Evolutionary conservation across 169 alveolate genomes (phyloP).

Genomic region (Amoebophrya sp.): DNA sequence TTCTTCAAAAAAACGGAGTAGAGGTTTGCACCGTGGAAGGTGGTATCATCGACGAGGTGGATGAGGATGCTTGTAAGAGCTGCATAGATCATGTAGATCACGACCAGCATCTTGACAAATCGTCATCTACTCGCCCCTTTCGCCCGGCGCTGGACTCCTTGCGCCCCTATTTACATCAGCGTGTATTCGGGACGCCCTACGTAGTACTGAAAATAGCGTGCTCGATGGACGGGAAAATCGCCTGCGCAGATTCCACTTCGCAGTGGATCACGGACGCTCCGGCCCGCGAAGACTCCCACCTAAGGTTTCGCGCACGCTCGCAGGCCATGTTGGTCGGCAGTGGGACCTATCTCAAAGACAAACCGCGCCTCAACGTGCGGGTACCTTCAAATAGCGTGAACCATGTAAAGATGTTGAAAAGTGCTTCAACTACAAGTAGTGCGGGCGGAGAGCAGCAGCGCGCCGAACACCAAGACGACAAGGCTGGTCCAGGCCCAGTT

Average conservation of each 20-base stretch:
- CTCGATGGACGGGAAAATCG: not conserved
- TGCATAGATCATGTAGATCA: too few relatives aligned
- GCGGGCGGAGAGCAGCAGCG: too few relatives aligned
- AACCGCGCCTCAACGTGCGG: not conserved
- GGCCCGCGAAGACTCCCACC: not conserved
- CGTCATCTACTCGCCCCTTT: not conserved
- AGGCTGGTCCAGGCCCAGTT: too few relatives aligned
- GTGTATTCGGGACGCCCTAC: not conserved
- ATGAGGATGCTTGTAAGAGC: too few relatives aligned
- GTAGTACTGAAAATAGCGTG: not conserved
- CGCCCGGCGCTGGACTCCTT: not conserved
- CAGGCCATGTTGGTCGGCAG: not conserved
- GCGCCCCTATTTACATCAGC: not conserved
- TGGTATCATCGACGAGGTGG: too few relatives aligned
- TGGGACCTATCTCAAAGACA: not conserved
- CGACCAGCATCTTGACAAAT: too few relatives aligned
- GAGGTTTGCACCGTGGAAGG: too few relatives aligned
- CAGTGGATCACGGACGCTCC: not conserved
- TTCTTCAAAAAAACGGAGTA: not conserved
- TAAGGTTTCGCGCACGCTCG: not conserved
- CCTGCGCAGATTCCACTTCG: not conserved
- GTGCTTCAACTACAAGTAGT: too few relatives aligned
- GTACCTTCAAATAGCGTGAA: too few relatives aligned
- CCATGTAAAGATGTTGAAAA: too few relatives aligned
- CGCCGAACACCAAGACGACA: too few relatives aligned